Conservation (phyloP, 805 yeast genomes). For the Barnettozyma populi region DNA sequence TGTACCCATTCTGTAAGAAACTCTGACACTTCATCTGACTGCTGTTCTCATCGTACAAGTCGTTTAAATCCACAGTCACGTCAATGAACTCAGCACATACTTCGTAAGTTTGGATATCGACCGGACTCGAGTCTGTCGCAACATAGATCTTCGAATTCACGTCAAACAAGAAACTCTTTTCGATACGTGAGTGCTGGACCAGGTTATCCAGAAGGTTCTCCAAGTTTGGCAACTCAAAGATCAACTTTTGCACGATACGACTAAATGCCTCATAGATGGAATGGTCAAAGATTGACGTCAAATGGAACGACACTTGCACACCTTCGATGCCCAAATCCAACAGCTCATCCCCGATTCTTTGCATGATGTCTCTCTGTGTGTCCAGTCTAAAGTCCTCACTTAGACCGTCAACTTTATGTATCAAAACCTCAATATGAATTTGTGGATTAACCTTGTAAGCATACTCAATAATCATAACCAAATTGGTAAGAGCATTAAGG, state of each 20-base stretch:
- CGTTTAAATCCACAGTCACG: constrained; percentile 84
- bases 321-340: constrained; percentile 87
- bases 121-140: constrained; percentile 94
- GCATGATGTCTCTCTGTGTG: constrained; percentile 95
- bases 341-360: constrained; percentile 88
- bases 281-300: constrained; percentile 93
- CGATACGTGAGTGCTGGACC: constrained; percentile 85
- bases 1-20: constrained; percentile 75
- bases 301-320: constrained; percentile 83
- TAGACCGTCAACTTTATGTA: constrained; percentile 89
- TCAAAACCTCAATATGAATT: constrained; percentile 85
- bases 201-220: constrained; percentile 86
- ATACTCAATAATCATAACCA: constrained; percentile 81
- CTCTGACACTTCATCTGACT: constrained; percentile 60
- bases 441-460: constrained; percentile 81
- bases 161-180: constrained; percentile 89
- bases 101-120: constrained; percentile 91
- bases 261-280: constrained; percentile 94
- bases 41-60: constrained; percentile 43
- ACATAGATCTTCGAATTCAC: constrained; percentile 89
- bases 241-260: constrained; percentile 84
- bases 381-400: constrained; percentile 91
- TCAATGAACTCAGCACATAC: constrained; percentile 97
- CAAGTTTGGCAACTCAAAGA: constrained; percentile 80
- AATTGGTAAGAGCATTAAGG: constrained; percentile 80